Evolutionary conservation across 2,329 filamentous ascomycete species (phyloP), one percentile per base, ranked within the genome.

Genomic region (Xenoacremonium recifei): DNA sequence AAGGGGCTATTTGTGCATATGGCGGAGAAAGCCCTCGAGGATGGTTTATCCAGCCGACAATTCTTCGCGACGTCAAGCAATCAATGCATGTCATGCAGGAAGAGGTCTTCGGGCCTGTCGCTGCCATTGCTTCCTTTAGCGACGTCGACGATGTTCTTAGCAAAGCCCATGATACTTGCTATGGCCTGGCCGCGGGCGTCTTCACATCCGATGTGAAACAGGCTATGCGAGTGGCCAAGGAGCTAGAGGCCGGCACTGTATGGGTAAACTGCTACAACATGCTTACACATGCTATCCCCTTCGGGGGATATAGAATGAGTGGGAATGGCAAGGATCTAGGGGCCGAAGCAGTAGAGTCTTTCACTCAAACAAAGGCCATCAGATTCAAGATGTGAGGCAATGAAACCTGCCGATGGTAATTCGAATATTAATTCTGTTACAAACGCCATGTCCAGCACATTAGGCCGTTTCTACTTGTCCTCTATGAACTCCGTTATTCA

Each of bases 1-100:
- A 81, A 53, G 83, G 82, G 15, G 79, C 81, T 1, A 80, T 68
- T 2, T 69, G 87, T 3, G 66, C 73, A 13, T 67, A 65, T 13
- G 65, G 64, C 5, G 58, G 59, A 0, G 48, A 57, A 11, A 50
- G 55, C 1, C 48, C 48, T 19, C 50, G 55, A 31, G 60, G 60
- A 0, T 60, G 57, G 17, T 63, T 53, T 33, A 47, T 62, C 9
- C 36, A 52, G 3, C 56, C 58, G 6, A 60, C 57, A 0, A 51
- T 61, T 13, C 60, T 62, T 43, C 46, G 44, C 6, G 55, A 62
- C 23, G 57, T 56, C 2, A 49, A 47, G 3, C 55, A 58, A 13
- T 48, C 58, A 19, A 57, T 57, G 51, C 48, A 47, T 18, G 58
- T 61, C 20, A 50, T 58, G 40, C 50, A 50, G n/a, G 59, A 61